A percentile compares a stretch with the other conserved stretches of the same genome.
Evolutionary conservation across 2,329 filamentous ascomycete genomes (phyloP).

Genomic region (Fusarium mexicanum): DNA sequence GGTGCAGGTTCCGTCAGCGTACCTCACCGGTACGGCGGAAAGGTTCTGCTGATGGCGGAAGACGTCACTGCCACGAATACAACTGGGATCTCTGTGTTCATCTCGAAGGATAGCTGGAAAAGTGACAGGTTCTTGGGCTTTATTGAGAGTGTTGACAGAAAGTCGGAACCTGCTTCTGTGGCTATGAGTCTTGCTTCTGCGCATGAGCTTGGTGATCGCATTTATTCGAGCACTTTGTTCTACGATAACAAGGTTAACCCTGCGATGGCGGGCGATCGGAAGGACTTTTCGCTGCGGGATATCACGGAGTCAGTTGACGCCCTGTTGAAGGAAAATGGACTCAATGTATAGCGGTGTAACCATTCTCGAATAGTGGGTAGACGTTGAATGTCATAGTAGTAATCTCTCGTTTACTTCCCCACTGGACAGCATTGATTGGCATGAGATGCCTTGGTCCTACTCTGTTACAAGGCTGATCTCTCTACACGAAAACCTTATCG

Average conservation of each 20-base stretch:
- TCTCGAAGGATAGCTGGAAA: fast-evolving
- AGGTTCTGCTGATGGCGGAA: not conserved
- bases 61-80: not conserved
- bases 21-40: not conserved
- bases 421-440: fast-evolving
- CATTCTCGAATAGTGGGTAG: not conserved
- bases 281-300: not conserved
- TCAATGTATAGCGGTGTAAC: not conserved
- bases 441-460: too few relatives aligned
- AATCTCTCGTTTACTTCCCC: not conserved
- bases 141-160: not conserved
- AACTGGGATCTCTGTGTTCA: not conserved
- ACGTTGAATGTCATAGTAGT: not conserved
- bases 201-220: not conserved
- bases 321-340: not conserved
- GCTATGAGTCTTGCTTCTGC: not conserved
- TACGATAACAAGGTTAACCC: not conserved
- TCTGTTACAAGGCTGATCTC: not conserved
- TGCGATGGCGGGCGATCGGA: not conserved
- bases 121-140: not conserved
- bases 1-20: not conserved
- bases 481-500: not conserved
- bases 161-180: not conserved
- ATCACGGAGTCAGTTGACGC: not conserved
- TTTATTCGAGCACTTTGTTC: not conserved